Evolutionary conservation across 768 basidiomycete species (phyloP), one percentile per base, ranked within the genome.

Genomic region (Trametes meyenii): DNA sequence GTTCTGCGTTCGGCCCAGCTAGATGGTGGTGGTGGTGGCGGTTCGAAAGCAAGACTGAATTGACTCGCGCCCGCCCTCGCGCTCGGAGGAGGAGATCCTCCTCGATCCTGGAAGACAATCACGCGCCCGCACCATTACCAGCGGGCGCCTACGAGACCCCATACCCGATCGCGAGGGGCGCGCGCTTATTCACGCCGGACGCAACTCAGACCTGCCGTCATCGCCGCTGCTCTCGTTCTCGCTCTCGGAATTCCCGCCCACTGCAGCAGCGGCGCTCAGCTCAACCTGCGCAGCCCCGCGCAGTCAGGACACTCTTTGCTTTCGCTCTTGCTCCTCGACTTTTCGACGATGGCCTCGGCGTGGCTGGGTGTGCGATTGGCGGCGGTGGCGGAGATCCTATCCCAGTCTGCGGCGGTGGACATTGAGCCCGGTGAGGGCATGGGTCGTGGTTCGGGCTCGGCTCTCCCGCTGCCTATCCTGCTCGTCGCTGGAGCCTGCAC

Each of bases 401-500:
- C 4, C 29, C 29, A 33, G 29, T 33, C 29, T 33, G 29, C 29
- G 29, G 29, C 29, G n/a, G 3, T 45, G 45, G 40, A 46, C 36
- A 8, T 24, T 43, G 58, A 45, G 40, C 21, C 6, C 21, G 33
- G 23, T 35, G 42, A 46, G 7, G 46, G 17, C 52, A 17, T 64
- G 11, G 63, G 63, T 11, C 42, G 48, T 24, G 89, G 92, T 40
- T 86, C 89, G 23, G 79, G 85, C 26, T 75, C 64, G 71, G 85
- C 52, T 79, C 85, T 66, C 70, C 77, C 40, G 64, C 79, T 74
- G 8, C 69, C 70, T 10, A 81, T 95, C 29, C 82, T 95, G 44
- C 65, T 81, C 23, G 69, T 86, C 21, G 79, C 92, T 0, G 90
- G 88, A 2, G 52, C 87, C 19, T 85, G 81, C 5, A 87, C 92